These are phyloP conservation scores for Plectosphaerella cucumerina DNA, from an alignment of 2,329 filamentous ascomycete species.

Conservation along the genomic window DNA sequence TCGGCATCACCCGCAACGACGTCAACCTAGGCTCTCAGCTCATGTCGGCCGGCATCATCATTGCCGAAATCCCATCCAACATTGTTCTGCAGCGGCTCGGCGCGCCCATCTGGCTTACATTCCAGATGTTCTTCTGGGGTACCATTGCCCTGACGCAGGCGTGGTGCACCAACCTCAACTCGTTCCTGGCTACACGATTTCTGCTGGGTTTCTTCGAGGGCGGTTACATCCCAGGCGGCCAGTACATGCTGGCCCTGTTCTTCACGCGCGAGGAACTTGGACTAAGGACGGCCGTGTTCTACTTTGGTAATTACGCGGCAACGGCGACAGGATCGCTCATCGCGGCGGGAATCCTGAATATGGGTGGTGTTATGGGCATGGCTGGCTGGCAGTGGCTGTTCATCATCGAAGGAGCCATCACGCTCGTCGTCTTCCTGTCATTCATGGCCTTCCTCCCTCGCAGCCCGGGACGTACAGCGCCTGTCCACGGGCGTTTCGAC, in stretches of 20 bases:
- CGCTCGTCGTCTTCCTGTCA: constrained; percentile 6
- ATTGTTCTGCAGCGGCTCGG: constrained; percentile 28
- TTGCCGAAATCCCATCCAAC: constrained; percentile 34
- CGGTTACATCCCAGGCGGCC: constrained; percentile 25
- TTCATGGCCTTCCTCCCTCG: constrained; percentile 7
- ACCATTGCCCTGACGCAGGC: constrained; percentile 21
- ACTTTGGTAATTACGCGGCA: constrained; percentile 36
- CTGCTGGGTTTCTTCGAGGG: constrained; percentile 24
- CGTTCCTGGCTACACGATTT: constrained; percentile 20
- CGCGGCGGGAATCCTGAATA: constrained; percentile 7
- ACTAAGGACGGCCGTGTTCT: constrained; percentile 31
- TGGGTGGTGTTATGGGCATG: constrained; percentile 4
- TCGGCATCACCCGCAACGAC: constrained; percentile 43
- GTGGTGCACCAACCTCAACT: constrained; percentile 18
- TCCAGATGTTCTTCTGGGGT: constrained; percentile 23
- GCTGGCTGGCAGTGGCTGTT: constrained; percentile 14
- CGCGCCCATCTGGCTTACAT: constrained; percentile 7
- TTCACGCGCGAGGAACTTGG: constrained; percentile 24
- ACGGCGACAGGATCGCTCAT: constrained; percentile 10
- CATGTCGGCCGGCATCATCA: constrained; percentile 43
- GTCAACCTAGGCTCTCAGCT: constrained; percentile 50
- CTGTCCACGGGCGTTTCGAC: constrained; percentile 8
- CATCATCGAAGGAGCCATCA: constrained; percentile 7
- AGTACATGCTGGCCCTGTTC: constrained; percentile 23
- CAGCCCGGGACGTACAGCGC: constrained; percentile 5